Percentiles rank a stretch among this genome's conserved stretches.
Evolutionary conservation across 129 eudicot species (phyloP).

Genomic region (Centella asiatica): DNA sequence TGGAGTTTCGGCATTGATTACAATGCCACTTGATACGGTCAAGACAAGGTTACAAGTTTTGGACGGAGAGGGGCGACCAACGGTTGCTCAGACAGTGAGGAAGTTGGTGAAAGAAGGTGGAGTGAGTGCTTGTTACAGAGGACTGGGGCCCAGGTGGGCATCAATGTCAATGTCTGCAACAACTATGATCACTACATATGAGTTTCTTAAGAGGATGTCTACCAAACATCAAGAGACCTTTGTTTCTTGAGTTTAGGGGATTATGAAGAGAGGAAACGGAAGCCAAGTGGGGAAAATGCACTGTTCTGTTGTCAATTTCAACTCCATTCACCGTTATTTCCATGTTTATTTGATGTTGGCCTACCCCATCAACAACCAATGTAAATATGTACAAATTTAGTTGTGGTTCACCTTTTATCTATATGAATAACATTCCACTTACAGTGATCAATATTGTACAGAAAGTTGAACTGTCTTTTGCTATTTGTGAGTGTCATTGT

Average conservation of each 20-base stretch:
- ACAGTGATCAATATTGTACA: constrained; percentile 1
- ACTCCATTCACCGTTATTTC: neutral
- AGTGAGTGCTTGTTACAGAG: constrained; percentile 83
- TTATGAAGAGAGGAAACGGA: neutral
- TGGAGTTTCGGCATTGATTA: constrained; percentile 73
- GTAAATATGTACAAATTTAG: constrained; percentile 5
- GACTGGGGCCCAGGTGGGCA: constrained; percentile 90
- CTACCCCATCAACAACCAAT: neutral
- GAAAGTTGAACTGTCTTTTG: neutral
- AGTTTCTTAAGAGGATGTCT: constrained; percentile 72
- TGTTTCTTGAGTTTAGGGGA: constrained; percentile 21
- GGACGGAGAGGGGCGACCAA: constrained; percentile 53
- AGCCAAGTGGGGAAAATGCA: neutral
- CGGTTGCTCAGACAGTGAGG: constrained; percentile 44
- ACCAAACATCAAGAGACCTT: constrained; percentile 50
- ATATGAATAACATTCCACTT: neutral
- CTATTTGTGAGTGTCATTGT: neutral
- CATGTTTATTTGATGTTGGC: constrained; percentile 1
- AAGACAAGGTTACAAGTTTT: constrained; percentile 83
- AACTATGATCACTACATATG: constrained; percentile 89
- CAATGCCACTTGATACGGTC: constrained; percentile 84
- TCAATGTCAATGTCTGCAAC: constrained; percentile 87
- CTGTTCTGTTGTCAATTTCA: neutral
- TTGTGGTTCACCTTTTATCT: neutral
- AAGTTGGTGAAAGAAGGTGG: constrained; percentile 86